A percentile compares a stretch with the other conserved stretches of the same genome.
phyloP scores from a whole-genome alignment of 768 basidiomycete genomes.

The Boletus subcaerulescens region DNA sequence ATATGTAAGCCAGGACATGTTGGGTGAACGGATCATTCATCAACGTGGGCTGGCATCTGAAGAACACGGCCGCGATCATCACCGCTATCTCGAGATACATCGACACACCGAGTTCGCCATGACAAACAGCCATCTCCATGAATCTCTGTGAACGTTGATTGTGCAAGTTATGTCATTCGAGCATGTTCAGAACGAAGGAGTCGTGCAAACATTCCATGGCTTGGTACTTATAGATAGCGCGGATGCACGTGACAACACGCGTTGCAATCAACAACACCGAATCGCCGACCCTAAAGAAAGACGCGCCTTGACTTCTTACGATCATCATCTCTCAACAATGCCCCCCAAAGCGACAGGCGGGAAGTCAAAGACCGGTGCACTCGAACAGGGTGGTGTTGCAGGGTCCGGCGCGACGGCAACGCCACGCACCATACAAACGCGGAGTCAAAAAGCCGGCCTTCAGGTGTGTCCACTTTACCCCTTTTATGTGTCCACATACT shows the following conservation, averaged over 20 bases:
- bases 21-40: too few species aligned
- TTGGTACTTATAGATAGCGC: too few species aligned
- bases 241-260: constrained; percentile 25
- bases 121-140: too few species aligned
- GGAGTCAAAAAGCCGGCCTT: constrained; percentile 83
- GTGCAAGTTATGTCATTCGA: too few species aligned
- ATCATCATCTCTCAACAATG: constrained; percentile 37
- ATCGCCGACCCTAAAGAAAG: constrained; percentile 33
- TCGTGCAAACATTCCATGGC: too few species aligned
- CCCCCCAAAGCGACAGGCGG: constrained; percentile 57
- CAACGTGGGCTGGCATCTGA: too few species aligned
- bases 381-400: constrained; percentile 14
- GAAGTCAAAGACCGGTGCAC: constrained; percentile 54
- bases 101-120: too few species aligned
- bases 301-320: constrained; percentile 31
- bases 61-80: too few species aligned
- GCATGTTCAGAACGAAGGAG: too few species aligned
- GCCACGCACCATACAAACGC: constrained; percentile 50
- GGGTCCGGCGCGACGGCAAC: constrained; percentile 33
- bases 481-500: not conserved
- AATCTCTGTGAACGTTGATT: too few species aligned
- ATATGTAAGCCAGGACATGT: too few species aligned
- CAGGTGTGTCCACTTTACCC: constrained; percentile 50
- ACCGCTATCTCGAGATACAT: too few species aligned
- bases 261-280: constrained; percentile 31